phyloP scores from a whole-genome alignment of 1,284 basidiomycete genomes.

The Trichosporon asahii region DNA sequence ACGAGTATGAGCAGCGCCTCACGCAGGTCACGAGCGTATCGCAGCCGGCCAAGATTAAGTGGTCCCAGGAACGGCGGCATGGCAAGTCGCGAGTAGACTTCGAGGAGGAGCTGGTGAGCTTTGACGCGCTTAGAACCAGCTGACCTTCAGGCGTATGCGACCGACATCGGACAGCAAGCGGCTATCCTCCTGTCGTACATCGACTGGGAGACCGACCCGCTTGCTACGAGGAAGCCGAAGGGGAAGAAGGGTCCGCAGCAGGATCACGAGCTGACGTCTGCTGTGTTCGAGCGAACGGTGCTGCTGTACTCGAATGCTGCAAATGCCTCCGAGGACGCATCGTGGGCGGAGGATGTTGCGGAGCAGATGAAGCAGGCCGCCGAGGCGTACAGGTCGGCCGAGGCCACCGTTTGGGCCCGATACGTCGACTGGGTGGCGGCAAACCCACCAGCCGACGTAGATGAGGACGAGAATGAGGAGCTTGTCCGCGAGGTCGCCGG shows the following conservation, averaged over 20 bases:
- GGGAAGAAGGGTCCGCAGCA: slow-evolving; percentile 24
- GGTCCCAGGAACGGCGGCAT: slow-evolving; percentile 36
- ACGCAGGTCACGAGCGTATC: slow-evolving; percentile 70
- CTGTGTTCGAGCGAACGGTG: slow-evolving; percentile 74
- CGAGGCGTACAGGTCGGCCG: slow-evolving; percentile 39
- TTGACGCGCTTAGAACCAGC: not conserved
- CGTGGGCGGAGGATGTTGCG: slow-evolving; percentile 61
- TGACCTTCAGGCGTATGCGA: slow-evolving; percentile 22
- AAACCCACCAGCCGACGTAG: slow-evolving; percentile 34
- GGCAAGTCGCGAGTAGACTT: slow-evolving; percentile 42
- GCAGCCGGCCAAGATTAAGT: slow-evolving; percentile 54
- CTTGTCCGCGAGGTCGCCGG: not conserved
- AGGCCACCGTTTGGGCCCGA: slow-evolving; percentile 41
- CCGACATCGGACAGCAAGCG: slow-evolving; percentile 26
- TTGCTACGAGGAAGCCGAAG: slow-evolving; percentile 57
- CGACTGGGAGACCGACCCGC: slow-evolving; percentile 45
- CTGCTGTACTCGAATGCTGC: slow-evolving; percentile 57
- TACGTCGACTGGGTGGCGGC: slow-evolving; percentile 38
- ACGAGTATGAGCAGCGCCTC: slow-evolving; percentile 71
- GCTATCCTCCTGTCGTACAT: slow-evolving; percentile 37
- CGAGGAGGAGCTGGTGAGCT: slow-evolving; percentile 43
- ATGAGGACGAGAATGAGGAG: slow-evolving; percentile 58
- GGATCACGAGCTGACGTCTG: slow-evolving; percentile 61
- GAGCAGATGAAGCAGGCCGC: slow-evolving; percentile 39
- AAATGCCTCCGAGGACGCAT: slow-evolving; percentile 43